These are phyloP conservation scores for Globisporangium radiosum DNA, from an alignment of 352 stramenopile species.

Conservation along the genomic window DNA sequence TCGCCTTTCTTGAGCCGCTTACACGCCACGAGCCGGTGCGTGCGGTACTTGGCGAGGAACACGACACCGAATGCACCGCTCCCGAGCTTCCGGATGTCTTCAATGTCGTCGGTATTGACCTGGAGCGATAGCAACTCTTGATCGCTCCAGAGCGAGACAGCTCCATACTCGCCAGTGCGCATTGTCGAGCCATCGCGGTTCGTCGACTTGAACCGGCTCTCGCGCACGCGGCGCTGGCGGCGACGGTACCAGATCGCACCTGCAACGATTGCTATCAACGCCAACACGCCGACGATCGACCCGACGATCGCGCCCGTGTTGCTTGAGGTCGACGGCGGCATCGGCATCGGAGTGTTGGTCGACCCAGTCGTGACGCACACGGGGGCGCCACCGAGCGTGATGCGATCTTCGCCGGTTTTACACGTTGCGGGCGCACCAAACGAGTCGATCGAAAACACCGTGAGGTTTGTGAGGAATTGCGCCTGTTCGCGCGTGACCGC, in stretches of 20 bases:
- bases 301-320: slow-evolving; percentile 30
- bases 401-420: slow-evolving; percentile 10
- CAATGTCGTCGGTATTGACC: slow-evolving; percentile 39
- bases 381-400: slow-evolving; percentile 19
- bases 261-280: slow-evolving; percentile 22
- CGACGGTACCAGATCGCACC: slow-evolving; percentile 24
- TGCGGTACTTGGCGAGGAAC: slow-evolving; percentile 37
- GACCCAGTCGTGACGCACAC: slow-evolving; percentile 27
- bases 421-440: slow-evolving; percentile 22
- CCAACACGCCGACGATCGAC: slow-evolving; percentile 26
- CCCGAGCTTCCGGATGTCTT: slow-evolving; percentile 31
- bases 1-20: slow-evolving; percentile 44
- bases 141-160: slow-evolving; percentile 35
- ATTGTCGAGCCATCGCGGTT: neutral
- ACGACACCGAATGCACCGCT: slow-evolving; percentile 31
- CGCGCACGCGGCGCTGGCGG: slow-evolving; percentile 12
- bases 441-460: slow-evolving; percentile 35
- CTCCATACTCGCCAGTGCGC: slow-evolving; percentile 4
- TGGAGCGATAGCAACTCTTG: slow-evolving; percentile 44
- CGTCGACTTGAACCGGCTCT: slow-evolving; percentile 7
- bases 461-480: slow-evolving; percentile 27
- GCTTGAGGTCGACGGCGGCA: slow-evolving; percentile 10
- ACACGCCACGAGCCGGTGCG: slow-evolving; percentile 28
- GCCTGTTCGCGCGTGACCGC: slow-evolving; percentile 20
- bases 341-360: slow-evolving; percentile 12